These are phyloP conservation scores for Dillenia turbinata DNA, from an alignment of 164 flowering plant genomes.

Conservation along the genomic window DNA sequence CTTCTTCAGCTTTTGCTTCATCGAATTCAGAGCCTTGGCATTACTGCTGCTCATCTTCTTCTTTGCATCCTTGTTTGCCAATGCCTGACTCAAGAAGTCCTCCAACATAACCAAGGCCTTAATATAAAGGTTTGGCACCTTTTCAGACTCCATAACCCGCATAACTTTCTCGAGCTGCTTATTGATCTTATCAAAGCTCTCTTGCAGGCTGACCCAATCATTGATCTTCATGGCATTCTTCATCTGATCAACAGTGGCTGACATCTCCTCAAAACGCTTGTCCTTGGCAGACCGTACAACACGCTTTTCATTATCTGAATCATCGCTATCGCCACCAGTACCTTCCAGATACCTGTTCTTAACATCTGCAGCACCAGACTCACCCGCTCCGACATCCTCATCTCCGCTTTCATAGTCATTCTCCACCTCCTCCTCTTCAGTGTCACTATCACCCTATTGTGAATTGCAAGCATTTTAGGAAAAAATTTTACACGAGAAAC, in stretches of 20 bases:
- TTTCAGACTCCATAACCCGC: conserved; percentile 66
- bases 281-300: conserved; percentile 77
- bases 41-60: conserved; percentile 91
- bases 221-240: conserved; percentile 90
- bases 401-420: conserved; percentile 35
- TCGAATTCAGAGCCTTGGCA: conserved; percentile 80
- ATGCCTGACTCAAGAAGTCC: conserved; percentile 66
- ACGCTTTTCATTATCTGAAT: conserved; percentile 55
- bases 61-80: conserved; percentile 87
- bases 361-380: conserved; percentile 20
- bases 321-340: conserved; percentile 63
- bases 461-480: neutral
- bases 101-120: conserved; percentile 80
- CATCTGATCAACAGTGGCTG: conserved; percentile 76
- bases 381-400: conserved; percentile 21
- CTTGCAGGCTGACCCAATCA: conserved; percentile 92
- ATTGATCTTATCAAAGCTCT: conserved; percentile 79
- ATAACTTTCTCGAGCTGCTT: conserved; percentile 92
- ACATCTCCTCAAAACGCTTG: conserved; percentile 78
- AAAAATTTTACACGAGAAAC: neutral
- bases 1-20: conserved; percentile 94
- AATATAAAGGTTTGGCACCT: conserved; percentile 59
- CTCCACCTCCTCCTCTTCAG: conserved; percentile 49
- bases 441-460: conserved; percentile 49
- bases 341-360: conserved; percentile 41